phyloP scores from a whole-genome alignment of 306 rosid genomes.

The Vicia faba region DNA sequence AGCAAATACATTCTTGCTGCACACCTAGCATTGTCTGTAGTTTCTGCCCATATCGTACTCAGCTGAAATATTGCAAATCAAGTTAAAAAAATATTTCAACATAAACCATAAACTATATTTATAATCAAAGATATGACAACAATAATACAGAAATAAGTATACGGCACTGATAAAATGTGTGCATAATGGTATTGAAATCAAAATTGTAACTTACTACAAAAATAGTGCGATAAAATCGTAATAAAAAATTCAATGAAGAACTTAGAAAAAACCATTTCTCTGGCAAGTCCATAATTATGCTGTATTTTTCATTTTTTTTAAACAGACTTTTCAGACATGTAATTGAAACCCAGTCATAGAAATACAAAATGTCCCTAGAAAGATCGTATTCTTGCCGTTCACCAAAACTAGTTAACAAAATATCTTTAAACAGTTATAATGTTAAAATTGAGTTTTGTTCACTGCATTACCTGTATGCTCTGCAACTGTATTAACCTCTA shows the following conservation, averaged over 20 bases:
- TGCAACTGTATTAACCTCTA: slow-evolving; percentile 6
- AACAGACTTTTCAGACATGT: background rate
- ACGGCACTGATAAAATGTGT: background rate
- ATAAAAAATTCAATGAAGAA: slow-evolving; percentile 6
- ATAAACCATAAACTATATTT: slow-evolving; percentile 19
- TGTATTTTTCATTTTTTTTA: slow-evolving; percentile 18
- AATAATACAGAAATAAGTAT: background rate
- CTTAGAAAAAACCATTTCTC: slow-evolving; percentile 15
- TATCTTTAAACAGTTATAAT: slow-evolving; percentile 4
- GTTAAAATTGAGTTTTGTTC: slow-evolving; percentile 19
- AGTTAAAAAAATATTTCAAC: slow-evolving; percentile 27
- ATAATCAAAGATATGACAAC: slow-evolving; percentile 8
- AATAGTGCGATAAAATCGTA: background rate
- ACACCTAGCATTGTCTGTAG: slow-evolving; percentile 93
- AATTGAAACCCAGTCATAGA: background rate
- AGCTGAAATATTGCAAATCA: slow-evolving; percentile 54
- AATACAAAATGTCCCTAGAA: slow-evolving; percentile 9
- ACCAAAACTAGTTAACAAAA: slow-evolving; percentile 13
- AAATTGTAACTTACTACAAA: slow-evolving; percentile 12
- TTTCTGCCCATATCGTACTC: slow-evolving; percentile 99
- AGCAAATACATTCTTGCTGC: slow-evolving; percentile 87
- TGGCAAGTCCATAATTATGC: slow-evolving; percentile 12
- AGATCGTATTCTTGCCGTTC: slow-evolving; percentile 6
- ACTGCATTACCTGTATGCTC: slow-evolving; percentile 16
- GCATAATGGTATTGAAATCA: slow-evolving; percentile 1